Percentiles rank a stretch among this genome's conserved stretches.
Evolutionary conservation across 2,329 filamentous ascomycete genomes (phyloP).

Genomic region (Diaporthe ampelina): DNA sequence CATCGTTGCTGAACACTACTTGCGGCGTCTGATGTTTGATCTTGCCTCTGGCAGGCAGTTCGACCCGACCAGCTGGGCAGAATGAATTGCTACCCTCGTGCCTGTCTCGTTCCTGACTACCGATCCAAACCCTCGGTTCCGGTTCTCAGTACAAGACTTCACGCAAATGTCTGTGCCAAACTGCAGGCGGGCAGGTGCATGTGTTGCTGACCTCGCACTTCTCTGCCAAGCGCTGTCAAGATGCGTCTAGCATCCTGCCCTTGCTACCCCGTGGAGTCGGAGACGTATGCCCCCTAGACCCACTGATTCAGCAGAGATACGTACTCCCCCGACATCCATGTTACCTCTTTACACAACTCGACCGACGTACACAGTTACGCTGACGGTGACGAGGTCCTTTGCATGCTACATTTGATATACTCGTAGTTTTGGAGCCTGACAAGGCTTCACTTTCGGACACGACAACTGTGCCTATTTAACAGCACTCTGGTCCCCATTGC

Average conservation of each 20-base stretch:
- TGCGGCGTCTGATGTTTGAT: slow-evolving; percentile 32
- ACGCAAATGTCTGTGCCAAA: not conserved
- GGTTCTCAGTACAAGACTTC: not conserved
- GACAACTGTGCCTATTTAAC: not conserved
- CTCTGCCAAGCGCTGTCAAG: slow-evolving; percentile 31
- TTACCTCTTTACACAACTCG: not conserved
- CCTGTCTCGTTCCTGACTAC: not conserved
- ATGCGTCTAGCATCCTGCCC: not conserved
- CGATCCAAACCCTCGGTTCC: slow-evolving; percentile 4
- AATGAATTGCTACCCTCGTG: not conserved
- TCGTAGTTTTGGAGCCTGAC: not conserved
- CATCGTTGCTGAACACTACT: slow-evolving; percentile 11
- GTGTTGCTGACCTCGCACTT: not conserved
- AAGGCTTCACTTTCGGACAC: not conserved
- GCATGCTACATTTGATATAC: not conserved
- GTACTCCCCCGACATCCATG: not conserved
- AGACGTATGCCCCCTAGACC: not conserved
- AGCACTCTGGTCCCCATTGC: not conserved
- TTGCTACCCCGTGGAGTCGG: not conserved
- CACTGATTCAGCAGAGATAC: not conserved
- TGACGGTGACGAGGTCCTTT: not conserved
- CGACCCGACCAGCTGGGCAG: not conserved
- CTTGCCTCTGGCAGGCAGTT: slow-evolving; percentile 5
- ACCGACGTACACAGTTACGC: not conserved
- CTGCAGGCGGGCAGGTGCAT: not conserved